Conservation (phyloP, 257 asterid genomes). For the Rauvolfia tetraphylla region DNA sequence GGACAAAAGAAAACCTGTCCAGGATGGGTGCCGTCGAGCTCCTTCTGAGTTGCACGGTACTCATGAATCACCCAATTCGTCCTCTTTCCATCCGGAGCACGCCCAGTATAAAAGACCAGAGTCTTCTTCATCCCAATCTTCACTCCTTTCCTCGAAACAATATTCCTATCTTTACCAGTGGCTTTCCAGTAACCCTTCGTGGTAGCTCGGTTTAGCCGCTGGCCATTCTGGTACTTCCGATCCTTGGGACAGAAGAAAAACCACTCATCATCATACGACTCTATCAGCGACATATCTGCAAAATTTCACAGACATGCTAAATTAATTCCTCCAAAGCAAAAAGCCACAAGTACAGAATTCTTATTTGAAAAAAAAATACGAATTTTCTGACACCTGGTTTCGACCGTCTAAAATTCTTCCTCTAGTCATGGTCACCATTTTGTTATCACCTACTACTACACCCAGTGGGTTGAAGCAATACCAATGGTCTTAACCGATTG, state of each 20-base stretch:
- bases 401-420: no score
- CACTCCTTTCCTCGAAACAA: conserved; percentile 57
- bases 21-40: conserved; percentile 87
- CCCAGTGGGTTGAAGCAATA: no score
- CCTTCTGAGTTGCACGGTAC: conserved; percentile 82
- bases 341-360: no score
- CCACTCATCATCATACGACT: conserved; percentile 88
- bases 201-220: conserved; percentile 86
- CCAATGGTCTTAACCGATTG: no score
- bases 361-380: no score
- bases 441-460: no score
- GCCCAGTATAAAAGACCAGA: conserved; percentile 80
- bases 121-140: conserved; percentile 96
- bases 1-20: conserved; percentile 62
- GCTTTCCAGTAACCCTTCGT: conserved; percentile 96
- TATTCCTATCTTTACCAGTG: conserved; percentile 90
- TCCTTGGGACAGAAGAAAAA: conserved; percentile 99
- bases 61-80: conserved; percentile 95
- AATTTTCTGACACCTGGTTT: no score
- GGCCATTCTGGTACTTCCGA: conserved; percentile 91
- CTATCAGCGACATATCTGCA: conserved; percentile 80
- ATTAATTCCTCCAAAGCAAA: background rate
- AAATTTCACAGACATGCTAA: background rate
- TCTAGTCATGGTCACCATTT: no score
- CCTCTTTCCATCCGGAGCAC: conserved; percentile 97